Evolutionary conservation across 2,329 filamentous ascomycete species (phyloP), one percentile per base, ranked within the genome.

Genomic region (Alternaria solani): DNA sequence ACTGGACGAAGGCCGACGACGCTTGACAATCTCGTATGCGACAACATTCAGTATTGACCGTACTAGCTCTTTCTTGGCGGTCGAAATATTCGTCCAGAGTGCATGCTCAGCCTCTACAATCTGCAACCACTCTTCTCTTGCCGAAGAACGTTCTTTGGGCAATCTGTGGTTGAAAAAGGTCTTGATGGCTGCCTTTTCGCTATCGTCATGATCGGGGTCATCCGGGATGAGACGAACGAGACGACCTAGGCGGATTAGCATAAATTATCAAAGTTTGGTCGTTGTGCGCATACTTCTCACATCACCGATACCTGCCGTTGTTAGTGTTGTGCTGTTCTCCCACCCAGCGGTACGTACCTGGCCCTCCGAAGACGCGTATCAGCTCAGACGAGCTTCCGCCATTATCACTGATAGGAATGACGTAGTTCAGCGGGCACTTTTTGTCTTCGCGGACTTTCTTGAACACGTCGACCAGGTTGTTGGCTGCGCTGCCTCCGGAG

Each of bases 341-440:
- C 42, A 32, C 32, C 12, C 30, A 48, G 80, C 7, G 9, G 14
- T 9, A 26, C 53, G 57, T 81, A 90, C 94, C 94, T 66, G 94
- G 94, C 1, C 95, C 95, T 14, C 94, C 95, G 80, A 98, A 95
- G 36, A 98, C 93, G 36, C 95, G 87, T 67, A 97, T 96, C 71
- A 97, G 83, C 81, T 98, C 94, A 44, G 92, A 96, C 2, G 93
- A 96, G 69, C 92, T 96, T 39, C 94, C 94, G 49, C 94, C 94
- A 79, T 98, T 98, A 80, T 98, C 94, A 66, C 91, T 95, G 75
- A 97, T 97, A 36, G 94, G 94, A 53, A 98, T 96, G 60, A 97
- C 88, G 78, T 96, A 96, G 79, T 88, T 92, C 42, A 96, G 81
- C 3, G 85, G 82, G 72, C 90, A 91, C 41, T 85, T 80, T 63